Evolutionary conservation across 2,329 filamentous ascomycete genomes (phyloP).

Genomic region (Fusarium nodosum): DNA sequence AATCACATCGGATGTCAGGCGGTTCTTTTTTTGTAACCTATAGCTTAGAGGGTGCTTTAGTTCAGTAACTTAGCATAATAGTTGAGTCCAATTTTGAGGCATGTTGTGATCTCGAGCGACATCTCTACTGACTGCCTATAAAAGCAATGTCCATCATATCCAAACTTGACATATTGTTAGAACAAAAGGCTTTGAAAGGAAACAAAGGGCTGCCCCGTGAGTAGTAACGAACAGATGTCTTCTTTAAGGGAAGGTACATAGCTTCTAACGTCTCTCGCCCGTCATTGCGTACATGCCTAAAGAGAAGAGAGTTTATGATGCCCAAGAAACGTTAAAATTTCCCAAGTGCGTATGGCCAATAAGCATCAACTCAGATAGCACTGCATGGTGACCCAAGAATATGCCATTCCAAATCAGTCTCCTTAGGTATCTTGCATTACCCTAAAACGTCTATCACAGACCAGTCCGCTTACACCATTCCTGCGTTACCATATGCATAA

Average conservation of each 20-base stretch:
- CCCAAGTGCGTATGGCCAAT: neutral
- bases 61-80: neutral
- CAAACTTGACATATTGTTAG: neutral
- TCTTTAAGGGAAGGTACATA: neutral
- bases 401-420: conserved; percentile 1
- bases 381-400: conserved; percentile 17
- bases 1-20: too few relatives aligned
- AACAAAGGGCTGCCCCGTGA: too few relatives aligned
- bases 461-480: conserved; percentile 25
- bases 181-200: neutral
- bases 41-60: neutral
- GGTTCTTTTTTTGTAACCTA: too few relatives aligned
- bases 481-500: conserved; percentile 19
- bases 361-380: neutral
- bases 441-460: neutral
- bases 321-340: neutral
- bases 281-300: neutral
- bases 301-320: neutral
- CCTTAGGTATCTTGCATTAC: conserved; percentile 18
- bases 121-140: neutral
- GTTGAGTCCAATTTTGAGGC: too few relatives aligned
- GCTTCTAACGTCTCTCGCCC: neutral
- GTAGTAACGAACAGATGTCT: neutral
- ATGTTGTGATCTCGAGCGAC: too few relatives aligned
- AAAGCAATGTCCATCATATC: neutral